Conservation (phyloP, 768 basidiomycete species). For the Suillus plorans region DNA sequence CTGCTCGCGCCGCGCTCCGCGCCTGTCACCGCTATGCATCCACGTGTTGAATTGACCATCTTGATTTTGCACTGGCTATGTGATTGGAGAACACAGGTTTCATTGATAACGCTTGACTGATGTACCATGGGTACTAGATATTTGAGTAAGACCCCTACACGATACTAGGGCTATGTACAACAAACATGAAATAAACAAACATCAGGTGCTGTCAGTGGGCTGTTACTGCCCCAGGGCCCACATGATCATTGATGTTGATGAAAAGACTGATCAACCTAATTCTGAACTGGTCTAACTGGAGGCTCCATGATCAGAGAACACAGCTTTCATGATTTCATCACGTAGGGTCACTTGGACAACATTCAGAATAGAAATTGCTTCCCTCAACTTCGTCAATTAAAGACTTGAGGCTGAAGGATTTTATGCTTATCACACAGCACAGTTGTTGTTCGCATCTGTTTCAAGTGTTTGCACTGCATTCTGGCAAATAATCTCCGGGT, state of each 20-base stretch:
- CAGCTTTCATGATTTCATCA: neutral
- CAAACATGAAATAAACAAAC: too few relatives aligned
- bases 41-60: neutral
- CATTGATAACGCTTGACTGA: neutral
- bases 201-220: too few relatives aligned
- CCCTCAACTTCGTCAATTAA: neutral
- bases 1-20: neutral
- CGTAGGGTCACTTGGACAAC: too few relatives aligned
- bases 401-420: neutral
- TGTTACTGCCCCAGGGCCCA: neutral
- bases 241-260: neutral
- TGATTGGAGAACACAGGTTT: neutral
- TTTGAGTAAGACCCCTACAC: too few relatives aligned
- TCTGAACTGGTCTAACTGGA: neutral
- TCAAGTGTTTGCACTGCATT: neutral
- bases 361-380: neutral
- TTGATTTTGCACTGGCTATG: neutral
- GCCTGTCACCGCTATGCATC: neutral
- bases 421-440: neutral
- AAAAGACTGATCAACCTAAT: neutral
- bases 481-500: neutral
- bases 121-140: neutral
- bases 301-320: neutral
- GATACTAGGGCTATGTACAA: too few relatives aligned
- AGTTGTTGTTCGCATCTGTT: neutral